phyloP scores from a whole-genome alignment of 805 yeast species.

The Candida coleopterorum region DNA sequence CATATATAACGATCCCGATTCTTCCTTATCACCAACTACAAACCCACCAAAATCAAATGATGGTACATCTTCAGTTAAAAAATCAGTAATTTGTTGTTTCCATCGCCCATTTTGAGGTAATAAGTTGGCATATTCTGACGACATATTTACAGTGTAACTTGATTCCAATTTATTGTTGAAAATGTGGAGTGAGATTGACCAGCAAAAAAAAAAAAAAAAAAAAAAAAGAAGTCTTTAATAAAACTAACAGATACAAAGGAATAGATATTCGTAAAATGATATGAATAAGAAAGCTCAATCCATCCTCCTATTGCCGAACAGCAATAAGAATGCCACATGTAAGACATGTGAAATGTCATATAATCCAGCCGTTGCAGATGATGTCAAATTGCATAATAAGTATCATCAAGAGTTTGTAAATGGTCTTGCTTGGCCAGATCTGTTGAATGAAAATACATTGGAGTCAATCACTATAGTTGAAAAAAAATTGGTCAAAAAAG shows the following conservation, averaged over 20 bases:
- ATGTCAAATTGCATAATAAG: constrained; percentile 43
- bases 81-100: constrained; percentile 72
- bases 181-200: constrained; percentile 1
- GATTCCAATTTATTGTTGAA: neutral
- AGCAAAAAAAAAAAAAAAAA: neutral
- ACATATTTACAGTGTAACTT: constrained; percentile 5
- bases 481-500: constrained; percentile 27
- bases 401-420: constrained; percentile 47
- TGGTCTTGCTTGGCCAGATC: constrained; percentile 46
- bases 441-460: neutral
- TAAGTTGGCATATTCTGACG: constrained; percentile 42
- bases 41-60: constrained; percentile 92
- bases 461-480: constrained; percentile 19
- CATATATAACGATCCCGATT: constrained; percentile 75
- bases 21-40: constrained; percentile 77
- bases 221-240: neutral
- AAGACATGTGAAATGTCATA: constrained; percentile 52
- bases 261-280: no score
- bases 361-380: constrained; percentile 34
- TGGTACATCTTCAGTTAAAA: constrained; percentile 86
- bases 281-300: constrained; percentile 14
- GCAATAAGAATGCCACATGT: constrained; percentile 30
- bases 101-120: constrained; percentile 76
- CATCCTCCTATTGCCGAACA: constrained; percentile 12
- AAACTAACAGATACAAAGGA: no score